Evolutionary conservation across 495 filamentous ascomycete species (phyloP).

Genomic region (Hyaloscypha hepaticicola): DNA sequence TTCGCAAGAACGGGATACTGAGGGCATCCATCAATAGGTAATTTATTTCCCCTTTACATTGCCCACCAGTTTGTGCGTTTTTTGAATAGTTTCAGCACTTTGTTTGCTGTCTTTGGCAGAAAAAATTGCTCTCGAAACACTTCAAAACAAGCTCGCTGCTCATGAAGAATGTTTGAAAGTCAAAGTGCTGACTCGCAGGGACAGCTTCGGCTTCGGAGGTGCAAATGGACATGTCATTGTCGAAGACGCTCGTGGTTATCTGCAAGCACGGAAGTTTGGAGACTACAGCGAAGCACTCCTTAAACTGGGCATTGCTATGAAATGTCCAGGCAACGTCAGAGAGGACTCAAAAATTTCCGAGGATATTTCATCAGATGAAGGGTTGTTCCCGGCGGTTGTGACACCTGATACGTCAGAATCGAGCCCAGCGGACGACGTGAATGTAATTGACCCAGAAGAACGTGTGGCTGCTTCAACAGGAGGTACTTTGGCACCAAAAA

Average conservation of each 20-base stretch:
- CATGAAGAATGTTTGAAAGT: neutral
- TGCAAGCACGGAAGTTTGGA: neutral
- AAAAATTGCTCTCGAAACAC: neutral
- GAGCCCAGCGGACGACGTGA: neutral
- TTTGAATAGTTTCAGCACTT: neutral
- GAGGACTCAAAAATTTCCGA: neutral
- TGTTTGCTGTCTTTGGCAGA: neutral
- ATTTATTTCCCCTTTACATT: neutral
- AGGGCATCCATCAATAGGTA: neutral
- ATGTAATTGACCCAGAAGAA: slow-evolving; percentile 14
- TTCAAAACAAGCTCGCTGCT: neutral
- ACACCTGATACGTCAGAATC: neutral
- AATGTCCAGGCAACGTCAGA: neutral
- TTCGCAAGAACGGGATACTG: neutral
- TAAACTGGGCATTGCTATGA: neutral
- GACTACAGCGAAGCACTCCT: neutral
- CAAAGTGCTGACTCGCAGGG: slow-evolving; percentile 36
- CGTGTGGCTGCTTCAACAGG: neutral
- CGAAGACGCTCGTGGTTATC: slow-evolving; percentile 35
- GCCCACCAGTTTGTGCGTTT: neutral
- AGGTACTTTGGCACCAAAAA: slow-evolving; percentile 13
- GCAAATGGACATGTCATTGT: slow-evolving; percentile 59
- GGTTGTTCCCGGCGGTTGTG: neutral
- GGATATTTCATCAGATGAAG: neutral
- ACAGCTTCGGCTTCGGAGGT: slow-evolving; percentile 43